Percentiles rank a stretch among this genome's conserved stretches.
phyloP scores from a whole-genome alignment of 2,329 filamentous ascomycete genomes.

The Botrytis medusae region DNA sequence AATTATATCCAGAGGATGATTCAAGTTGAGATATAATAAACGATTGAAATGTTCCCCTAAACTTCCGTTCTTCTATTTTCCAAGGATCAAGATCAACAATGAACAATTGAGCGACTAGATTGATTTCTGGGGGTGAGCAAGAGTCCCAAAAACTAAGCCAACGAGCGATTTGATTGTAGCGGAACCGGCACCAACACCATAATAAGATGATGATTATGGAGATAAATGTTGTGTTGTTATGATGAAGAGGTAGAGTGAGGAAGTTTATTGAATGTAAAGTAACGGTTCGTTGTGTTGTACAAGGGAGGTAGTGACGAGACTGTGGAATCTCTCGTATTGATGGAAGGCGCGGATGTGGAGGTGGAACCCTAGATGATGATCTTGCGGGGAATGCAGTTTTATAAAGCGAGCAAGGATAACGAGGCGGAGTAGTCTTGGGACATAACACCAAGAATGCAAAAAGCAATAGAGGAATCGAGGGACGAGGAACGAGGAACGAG shows the following conservation, averaged over 20 bases:
- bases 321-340: conserved; percentile 1
- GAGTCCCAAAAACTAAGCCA: conserved; percentile 4
- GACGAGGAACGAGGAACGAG: neutral
- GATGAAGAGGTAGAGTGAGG: neutral
- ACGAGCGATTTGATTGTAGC: neutral
- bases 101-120: neutral
- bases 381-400: conserved; percentile 12
- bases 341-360: neutral
- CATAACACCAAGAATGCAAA: conserved; percentile 2
- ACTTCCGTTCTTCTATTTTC: neutral
- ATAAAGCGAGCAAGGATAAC: neutral
- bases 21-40: neutral
- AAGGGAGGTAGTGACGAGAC: neutral
- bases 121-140: neutral
- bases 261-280: neutral
- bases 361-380: neutral
- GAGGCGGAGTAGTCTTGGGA: conserved; percentile 8
- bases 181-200: conserved; percentile 1
- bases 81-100: conserved; percentile 2
- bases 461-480: neutral
- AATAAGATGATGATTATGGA: neutral
- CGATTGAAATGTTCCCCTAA: neutral
- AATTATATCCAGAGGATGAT: neutral
- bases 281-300: neutral
- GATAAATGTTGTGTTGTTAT: neutral